phyloP scores from a whole-genome alignment of 192 early-diverging fungal species.

The Entomortierella chlamydospora region DNA sequence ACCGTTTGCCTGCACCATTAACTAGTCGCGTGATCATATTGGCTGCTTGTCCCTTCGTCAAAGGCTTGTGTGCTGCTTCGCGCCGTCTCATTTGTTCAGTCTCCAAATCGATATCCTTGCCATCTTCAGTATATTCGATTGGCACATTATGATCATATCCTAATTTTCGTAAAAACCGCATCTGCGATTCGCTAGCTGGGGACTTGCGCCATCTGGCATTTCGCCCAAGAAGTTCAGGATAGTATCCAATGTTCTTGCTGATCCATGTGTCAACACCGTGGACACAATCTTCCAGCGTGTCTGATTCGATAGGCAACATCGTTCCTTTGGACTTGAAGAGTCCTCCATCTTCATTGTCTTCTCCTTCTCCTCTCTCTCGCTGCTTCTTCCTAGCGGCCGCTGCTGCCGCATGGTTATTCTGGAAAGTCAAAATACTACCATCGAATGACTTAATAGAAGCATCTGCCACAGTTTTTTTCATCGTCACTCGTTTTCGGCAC shows the following conservation, averaged over 20 bases:
- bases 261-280: constrained; percentile 76
- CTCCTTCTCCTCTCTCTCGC: constrained; percentile 1
- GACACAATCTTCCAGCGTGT: constrained; percentile 65
- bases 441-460: constrained; percentile 1
- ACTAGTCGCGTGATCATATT: constrained; percentile 72
- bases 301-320: constrained; percentile 54
- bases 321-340: constrained; percentile 16
- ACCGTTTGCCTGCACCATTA: constrained; percentile 64
- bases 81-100: not conserved
- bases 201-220: constrained; percentile 65
- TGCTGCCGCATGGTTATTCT: constrained; percentile 21
- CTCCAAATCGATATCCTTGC: not conserved
- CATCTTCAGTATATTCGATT: constrained; percentile 3
- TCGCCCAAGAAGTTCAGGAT: constrained; percentile 44
- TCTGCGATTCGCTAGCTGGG: constrained; percentile 66
- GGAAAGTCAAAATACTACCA: constrained; percentile 21
- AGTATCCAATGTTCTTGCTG: constrained; percentile 21
- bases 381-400: constrained; percentile 1
- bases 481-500: constrained; percentile 37
- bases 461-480: not conserved
- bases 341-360: not conserved
- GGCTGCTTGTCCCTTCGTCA: constrained; percentile 76
- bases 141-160: constrained; percentile 52
- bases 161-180: constrained; percentile 53
- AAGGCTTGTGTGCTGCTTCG: not conserved